phyloP scores from a whole-genome alignment of 2,329 filamentous ascomycete species.

The Corinectria fuckeliana region DNA sequence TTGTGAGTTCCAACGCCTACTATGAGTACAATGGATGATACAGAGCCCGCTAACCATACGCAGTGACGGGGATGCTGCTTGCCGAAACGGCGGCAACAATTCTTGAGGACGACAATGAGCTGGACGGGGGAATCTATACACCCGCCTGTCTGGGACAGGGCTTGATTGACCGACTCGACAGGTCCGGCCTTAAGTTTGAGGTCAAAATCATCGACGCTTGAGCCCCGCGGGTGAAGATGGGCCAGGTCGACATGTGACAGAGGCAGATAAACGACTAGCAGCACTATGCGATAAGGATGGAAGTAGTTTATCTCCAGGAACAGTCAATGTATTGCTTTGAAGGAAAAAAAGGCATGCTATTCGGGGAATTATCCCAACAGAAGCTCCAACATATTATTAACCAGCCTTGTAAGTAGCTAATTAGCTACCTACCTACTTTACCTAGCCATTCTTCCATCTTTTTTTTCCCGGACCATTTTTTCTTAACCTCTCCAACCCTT shows the following conservation, averaged over 20 bases:
- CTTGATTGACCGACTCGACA: constrained; percentile 68
- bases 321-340: too few relatives aligned
- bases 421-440: too few relatives aligned
- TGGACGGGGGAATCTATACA: constrained; percentile 74
- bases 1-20: constrained; percentile 52
- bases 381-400: too few relatives aligned
- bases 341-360: too few relatives aligned
- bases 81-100: constrained; percentile 70
- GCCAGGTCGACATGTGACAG: constrained; percentile 10
- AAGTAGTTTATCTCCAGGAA: too few relatives aligned
- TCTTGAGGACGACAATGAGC: constrained; percentile 64
- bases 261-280: too few relatives aligned
- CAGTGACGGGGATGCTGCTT: constrained; percentile 70
- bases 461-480: too few relatives aligned
- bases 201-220: constrained; percentile 49
- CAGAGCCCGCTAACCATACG: constrained; percentile 8
- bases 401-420: too few relatives aligned
- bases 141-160: constrained; percentile 73
- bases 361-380: too few relatives aligned
- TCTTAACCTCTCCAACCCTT: too few relatives aligned
- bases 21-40: neutral
- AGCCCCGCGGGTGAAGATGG: neutral
- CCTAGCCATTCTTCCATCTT: too few relatives aligned
- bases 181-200: constrained; percentile 69
- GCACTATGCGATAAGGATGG: too few relatives aligned